Base-by-base conservation (phyloP, 495 filamentous ascomycete genomes). In the Penicillium simplicissimum region DNA sequence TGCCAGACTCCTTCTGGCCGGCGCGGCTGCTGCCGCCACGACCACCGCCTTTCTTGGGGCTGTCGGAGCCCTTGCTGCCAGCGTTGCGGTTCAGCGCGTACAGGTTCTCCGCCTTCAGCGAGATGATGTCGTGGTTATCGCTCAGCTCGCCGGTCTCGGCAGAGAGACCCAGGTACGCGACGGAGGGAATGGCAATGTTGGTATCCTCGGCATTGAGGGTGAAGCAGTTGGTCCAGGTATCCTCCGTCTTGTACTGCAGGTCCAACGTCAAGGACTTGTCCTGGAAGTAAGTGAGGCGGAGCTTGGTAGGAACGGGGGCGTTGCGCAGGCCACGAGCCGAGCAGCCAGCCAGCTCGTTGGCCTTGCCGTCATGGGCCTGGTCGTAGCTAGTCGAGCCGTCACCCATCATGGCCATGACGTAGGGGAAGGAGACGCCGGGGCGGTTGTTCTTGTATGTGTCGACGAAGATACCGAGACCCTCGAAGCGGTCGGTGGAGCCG, bases 391-490 rank as follows among this genome's bases (percentile, higher is more conserved):
- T 96, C 72, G 90, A 78, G 34, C 95, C 93, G 74, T 99, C 95
- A 52, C 89, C 95, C 70, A 96, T 81, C 95, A 98, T 97, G 53
- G 96, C 96, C 92, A 97, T 96, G 66, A 99, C 90, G 68, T 97
- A 98, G 40, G 96, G 96, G 76, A 99, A 99, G 23, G 96, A 88
- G 17, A 89, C 88, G 10, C 96, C 96, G 9, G 96, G 96, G 17
- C 96, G 87, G 80, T 96, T 96, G 79, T 99, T 99, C 87, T 99
- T 99, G 81, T 99, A 99, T 49, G 96, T 99, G 72, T 99, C 96
- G 79, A 99, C 87, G 83, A 99, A 97, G 70, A 99, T 83, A 42
- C 95, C 96, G 14, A 99, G 84, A 13, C 96, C 96, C 69, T 98
- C 95, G 66, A 98, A 99, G 49, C 85, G 84, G 76, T 99, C 96